Base-by-base conservation (phyloP, 306 rosid species). In the Vigna mungo region DNA sequence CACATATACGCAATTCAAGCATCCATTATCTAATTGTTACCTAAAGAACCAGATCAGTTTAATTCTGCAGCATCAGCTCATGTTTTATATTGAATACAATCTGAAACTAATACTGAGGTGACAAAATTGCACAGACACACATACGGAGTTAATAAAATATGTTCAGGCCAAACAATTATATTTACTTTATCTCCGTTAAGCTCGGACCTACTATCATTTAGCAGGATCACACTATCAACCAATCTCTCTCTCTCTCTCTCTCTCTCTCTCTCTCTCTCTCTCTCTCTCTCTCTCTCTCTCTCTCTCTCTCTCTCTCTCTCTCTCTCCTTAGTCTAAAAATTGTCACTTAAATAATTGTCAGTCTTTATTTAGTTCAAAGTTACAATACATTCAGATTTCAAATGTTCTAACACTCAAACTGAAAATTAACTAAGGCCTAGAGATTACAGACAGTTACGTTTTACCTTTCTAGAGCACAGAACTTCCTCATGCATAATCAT, bases 201-300 rank as follows among this genome's bases (percentile, higher is more conserved):
- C 68, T 32, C 56, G 5, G n/a, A 32, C 36, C 39, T 34, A 37
- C 8, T 76, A 30, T 30, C 32, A 30, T 30, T 64, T 37, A 48
- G 72, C 23, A 39, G 10, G 63, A 69, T 78, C 37, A 17, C 9
- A 47, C n/a, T 52, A 71, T 17, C 13, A 67, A 55, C 48, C 68
- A 67, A 55, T 32, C 13, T 25, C 27, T 20, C 21, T 20, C 21
- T 3, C 32, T 30, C 32, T 27, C 69, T 25, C 34, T 39, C 65
- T 58, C 76, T 30, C 32, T 27, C 69, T 25, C 34, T 39, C 65
- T 58, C 76, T 30, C 32, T 27, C 69, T 25, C 34, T 39, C 65
- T 58, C 76, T 30, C 32, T 27, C 69, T 32, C 13, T 25, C 27
- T 20, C 21, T 20, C 21, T 3, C 32, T 32, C 13, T 25, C 27